These are phyloP conservation scores for Tulasnella sp. DNA, from an alignment of 768 basidiomycete genomes.

Conservation along the genomic window DNA sequence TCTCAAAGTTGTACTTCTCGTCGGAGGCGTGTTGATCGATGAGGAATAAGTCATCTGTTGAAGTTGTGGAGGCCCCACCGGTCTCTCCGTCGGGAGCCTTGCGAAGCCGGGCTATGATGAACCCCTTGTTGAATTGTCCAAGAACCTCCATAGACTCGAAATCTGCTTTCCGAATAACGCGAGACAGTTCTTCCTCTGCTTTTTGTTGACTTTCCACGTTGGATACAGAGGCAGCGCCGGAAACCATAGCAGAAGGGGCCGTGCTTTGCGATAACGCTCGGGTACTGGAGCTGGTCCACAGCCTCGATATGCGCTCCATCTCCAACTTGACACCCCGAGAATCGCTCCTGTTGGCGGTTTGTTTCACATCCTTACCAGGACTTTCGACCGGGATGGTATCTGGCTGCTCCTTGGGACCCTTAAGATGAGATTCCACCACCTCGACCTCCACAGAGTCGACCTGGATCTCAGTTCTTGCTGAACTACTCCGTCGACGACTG, in stretches of 20 bases:
- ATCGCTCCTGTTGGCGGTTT: conserved; percentile 32
- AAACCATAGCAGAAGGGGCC: neutral
- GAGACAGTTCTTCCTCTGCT: conserved; percentile 65
- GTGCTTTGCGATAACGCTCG: neutral
- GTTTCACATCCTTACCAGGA: conserved; percentile 12
- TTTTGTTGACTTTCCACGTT: conserved; percentile 49
- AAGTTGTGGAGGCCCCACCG: neutral
- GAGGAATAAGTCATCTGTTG: conserved; percentile 83
- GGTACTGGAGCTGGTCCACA: conserved; percentile 31
- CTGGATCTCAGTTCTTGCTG: neutral
- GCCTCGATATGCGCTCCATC: conserved; percentile 37
- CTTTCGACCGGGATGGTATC: neutral
- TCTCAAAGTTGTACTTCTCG: conserved; percentile 99
- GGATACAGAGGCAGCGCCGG: conserved; percentile 9
- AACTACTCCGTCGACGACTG: neutral
- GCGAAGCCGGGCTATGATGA: conserved; percentile 76
- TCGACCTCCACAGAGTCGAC: neutral
- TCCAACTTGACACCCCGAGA: conserved; percentile 42
- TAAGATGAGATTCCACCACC: neutral
- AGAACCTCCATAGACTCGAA: conserved; percentile 78
- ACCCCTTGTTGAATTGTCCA: conserved; percentile 95
- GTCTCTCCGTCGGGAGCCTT: conserved; percentile 32
- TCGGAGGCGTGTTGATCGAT: conserved; percentile 97
- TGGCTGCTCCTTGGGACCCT: neutral
- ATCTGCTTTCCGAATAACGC: conserved; percentile 83